These are phyloP conservation scores for Stromatinia cepivora DNA, from an alignment of 2,329 filamentous ascomycete species.

Conservation along the genomic window DNA sequence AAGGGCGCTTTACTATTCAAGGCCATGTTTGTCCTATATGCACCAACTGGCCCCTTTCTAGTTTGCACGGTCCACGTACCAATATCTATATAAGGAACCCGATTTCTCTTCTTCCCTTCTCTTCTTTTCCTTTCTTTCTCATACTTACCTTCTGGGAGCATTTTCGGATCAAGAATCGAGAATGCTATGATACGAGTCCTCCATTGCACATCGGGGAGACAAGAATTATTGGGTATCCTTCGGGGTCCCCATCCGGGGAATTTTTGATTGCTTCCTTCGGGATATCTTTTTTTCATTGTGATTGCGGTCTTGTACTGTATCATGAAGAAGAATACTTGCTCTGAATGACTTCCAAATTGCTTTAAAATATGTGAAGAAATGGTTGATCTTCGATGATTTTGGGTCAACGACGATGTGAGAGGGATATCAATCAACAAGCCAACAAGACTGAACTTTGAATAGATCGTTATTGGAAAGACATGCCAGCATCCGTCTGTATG, in stretches of 20 bases:
- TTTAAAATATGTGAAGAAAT: no score
- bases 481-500: not conserved
- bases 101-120: constrained; percentile 4
- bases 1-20: not conserved
- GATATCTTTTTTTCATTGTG: constrained; percentile 44
- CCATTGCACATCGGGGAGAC: constrained; percentile 59
- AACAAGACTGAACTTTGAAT: not conserved
- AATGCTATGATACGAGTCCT: constrained; percentile 46
- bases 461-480: not conserved
- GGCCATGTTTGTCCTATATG: constrained; percentile 3
- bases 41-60: not conserved
- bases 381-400: not conserved
- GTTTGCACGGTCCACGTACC: not conserved
- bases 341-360: not conserved
- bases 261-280: constrained; percentile 41
- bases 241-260: constrained; percentile 41
- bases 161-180: constrained; percentile 38
- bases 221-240: constrained; percentile 43
- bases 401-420: not conserved
- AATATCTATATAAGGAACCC: not conserved
- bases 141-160: constrained; percentile 44
- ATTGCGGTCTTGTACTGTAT: constrained; percentile 36
- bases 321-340: constrained; percentile 42
- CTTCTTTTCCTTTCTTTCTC: constrained; percentile 32
- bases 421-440: no score